Evolutionary conservation across 208 protist genomes (phyloP), one percentile per base, ranked within the genome.

Genomic region (Leishmania major): DNA sequence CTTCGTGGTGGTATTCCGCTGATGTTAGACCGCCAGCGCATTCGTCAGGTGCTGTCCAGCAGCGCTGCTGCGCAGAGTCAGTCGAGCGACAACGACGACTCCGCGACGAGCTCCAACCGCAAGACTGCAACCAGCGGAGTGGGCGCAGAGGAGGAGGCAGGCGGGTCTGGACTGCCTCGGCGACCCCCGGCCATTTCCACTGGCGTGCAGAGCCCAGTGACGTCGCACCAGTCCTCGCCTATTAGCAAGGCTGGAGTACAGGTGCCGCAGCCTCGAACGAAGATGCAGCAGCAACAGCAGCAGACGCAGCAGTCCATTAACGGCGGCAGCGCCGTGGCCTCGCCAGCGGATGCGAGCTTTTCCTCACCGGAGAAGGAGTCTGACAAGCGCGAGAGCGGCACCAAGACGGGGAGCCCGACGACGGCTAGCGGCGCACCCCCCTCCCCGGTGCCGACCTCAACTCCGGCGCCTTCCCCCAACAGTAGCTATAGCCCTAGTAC

Each of bases 211-310:
- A 66, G 62, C 59, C 78, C 75, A 2, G 35, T 75, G 51, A 47
- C 80, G n/a, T 84, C 83, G 28, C 70, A 70, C 7, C 83, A 82
- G 53, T 78, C 78, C 10, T 85, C 83, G 2, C 81, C 83, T 31
- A 77, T 62, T 17, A 80, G 80, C 83, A 84, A 85, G 60, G 70
- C 80, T 0, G 75, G 78, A 22, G 82, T 94, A 64, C 88, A 93
- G 69, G 86, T 94, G 53, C 90, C 92, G 19, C 92, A 93, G 83
- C 92, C 90, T 73, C 90, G 90, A 28, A 94, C 92, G 3, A 89
- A 88, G 82, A 84, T 87, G 81, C 85, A 93, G 78, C 80, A 86
- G 74, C 87, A 86, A 74, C 78, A 89, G 60, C 85, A 83, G 67
- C 89, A 84, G 62, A 60, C 55, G 53, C 84, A 76, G 31, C 75